Evolutionary conservation across 352 stramenopile genomes (phyloP).

Genomic region (Globisporangium nodosum): DNA sequence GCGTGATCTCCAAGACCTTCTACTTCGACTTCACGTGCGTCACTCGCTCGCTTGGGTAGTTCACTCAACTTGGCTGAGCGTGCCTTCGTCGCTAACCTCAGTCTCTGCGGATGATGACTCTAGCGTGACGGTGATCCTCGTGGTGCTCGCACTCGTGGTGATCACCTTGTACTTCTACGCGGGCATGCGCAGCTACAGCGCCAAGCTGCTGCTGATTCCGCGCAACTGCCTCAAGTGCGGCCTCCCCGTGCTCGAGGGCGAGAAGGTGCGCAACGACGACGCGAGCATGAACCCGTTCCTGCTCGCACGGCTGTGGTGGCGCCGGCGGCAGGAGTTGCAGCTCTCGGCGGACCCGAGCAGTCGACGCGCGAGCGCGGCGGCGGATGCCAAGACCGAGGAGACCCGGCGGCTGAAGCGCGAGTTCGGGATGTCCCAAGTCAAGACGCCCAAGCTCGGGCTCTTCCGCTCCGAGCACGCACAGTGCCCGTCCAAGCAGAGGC

Average conservation of each 20-base stretch:
- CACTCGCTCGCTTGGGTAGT: background rate
- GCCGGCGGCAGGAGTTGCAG: conserved; percentile 8
- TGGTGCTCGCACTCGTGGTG: conserved; percentile 33
- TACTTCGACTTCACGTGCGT: conserved; percentile 76
- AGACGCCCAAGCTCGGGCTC: conserved; percentile 56
- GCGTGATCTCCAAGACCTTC: conserved; percentile 62
- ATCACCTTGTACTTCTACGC: conserved; percentile 63
- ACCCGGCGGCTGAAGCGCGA: conserved; percentile 48
- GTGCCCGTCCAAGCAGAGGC: conserved; percentile 41
- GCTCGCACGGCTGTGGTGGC: conserved; percentile 41
- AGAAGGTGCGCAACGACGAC: conserved; percentile 43
- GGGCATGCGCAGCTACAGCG: conserved; percentile 54
- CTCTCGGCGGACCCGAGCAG: conserved; percentile 8
- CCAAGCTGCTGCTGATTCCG: conserved; percentile 62
- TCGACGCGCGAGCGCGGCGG: background rate
- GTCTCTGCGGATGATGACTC: background rate
- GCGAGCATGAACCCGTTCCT: conserved; percentile 49
- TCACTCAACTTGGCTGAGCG: too few species aligned
- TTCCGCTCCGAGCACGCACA: conserved; percentile 48
- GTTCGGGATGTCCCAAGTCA: conserved; percentile 69
- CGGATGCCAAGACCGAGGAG: conserved; percentile 15
- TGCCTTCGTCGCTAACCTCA: background rate
- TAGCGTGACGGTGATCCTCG: conserved; percentile 51
- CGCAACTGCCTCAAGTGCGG: conserved; percentile 65
- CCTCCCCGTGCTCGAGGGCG: conserved; percentile 52